A percentile compares a stretch with the other conserved stretches of the same genome.
These are phyloP conservation scores for Centrapalus pauciflorus DNA, from an alignment of 129 eudicot genomes.

Conservation along the genomic window DNA sequence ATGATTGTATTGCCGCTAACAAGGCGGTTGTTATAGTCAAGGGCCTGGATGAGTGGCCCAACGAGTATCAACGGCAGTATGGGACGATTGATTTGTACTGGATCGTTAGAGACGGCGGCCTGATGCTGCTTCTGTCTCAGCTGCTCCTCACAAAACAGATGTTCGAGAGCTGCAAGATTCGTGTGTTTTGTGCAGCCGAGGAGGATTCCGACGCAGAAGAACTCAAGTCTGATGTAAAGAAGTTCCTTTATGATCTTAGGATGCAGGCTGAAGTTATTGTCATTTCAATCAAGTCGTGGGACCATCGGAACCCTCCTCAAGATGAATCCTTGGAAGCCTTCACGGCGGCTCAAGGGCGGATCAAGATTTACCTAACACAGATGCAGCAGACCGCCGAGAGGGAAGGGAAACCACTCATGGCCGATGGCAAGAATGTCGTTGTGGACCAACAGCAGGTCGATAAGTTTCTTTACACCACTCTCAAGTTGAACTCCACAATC, in stretches of 20 bases:
- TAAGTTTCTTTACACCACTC: conserved; percentile 66
- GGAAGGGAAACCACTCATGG: conserved; percentile 55
- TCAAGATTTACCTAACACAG: conserved; percentile 35
- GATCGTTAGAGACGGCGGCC: conserved; percentile 90
- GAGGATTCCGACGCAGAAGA: conserved; percentile 87
- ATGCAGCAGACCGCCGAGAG: conserved; percentile 42
- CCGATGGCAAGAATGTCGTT: conserved; percentile 58
- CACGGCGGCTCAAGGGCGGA: conserved; percentile 54
- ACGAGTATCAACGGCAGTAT: conserved; percentile 69
- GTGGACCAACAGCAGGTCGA: conserved; percentile 75
- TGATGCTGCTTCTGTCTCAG: conserved; percentile 86
- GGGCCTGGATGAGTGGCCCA: conserved; percentile 94
- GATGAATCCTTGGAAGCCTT: conserved; percentile 82
- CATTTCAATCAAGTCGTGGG: conserved; percentile 86
- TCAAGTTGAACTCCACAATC: conserved; percentile 69
- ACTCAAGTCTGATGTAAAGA: conserved; percentile 76
- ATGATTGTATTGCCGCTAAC: conserved; percentile 86
- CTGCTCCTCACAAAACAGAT: conserved; percentile 76
- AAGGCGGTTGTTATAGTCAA: conserved; percentile 85
- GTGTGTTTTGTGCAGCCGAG: conserved; percentile 86
- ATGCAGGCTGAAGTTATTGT: conserved; percentile 93
- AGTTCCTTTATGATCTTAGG: conserved; percentile 84
- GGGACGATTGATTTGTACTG: conserved; percentile 88
- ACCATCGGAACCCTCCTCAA: conserved; percentile 35
- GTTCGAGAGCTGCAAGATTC: conserved; percentile 82